These are phyloP conservation scores for Diddensiella santjacobensis DNA, from an alignment of 805 yeast genomes.

Conservation along the genomic window DNA sequence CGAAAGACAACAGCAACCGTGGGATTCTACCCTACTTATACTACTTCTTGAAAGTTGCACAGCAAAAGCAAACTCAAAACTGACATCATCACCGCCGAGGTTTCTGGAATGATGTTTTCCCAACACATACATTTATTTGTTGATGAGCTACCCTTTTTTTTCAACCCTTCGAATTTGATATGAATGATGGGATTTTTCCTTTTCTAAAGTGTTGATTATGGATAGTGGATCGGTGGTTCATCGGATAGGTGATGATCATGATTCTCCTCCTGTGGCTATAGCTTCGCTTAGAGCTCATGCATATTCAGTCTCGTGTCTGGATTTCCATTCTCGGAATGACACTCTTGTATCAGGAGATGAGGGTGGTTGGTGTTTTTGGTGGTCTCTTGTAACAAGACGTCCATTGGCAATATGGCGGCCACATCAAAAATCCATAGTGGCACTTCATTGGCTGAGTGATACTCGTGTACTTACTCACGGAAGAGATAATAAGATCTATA, in stretches of 20 bases:
- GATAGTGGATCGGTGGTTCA: too few relatives aligned
- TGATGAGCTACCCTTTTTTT: too few relatives aligned
- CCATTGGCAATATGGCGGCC: constrained; percentile 58
- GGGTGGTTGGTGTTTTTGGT: constrained; percentile 57
- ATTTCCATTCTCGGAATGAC: constrained; percentile 33
- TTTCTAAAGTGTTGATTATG: too few relatives aligned
- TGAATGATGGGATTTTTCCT: too few relatives aligned
- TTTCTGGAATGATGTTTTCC: too few relatives aligned
- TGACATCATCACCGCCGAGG: too few relatives aligned
- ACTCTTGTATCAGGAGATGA: constrained; percentile 56
- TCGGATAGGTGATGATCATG: too few relatives aligned
- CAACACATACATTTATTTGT: too few relatives aligned
- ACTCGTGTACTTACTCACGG: constrained; percentile 55
- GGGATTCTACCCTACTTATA: neutral
- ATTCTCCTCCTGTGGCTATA: constrained; percentile 6
- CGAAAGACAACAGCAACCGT: neutral
- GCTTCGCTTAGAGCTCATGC: constrained; percentile 38
- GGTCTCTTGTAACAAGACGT: constrained; percentile 58
- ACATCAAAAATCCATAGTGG: constrained; percentile 50
- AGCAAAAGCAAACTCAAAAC: too few relatives aligned
- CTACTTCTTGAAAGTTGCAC: too few relatives aligned
- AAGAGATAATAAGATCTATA: constrained; percentile 50
- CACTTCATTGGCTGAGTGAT: constrained; percentile 40
- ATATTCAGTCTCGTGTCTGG: constrained; percentile 30
- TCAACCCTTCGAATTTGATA: too few relatives aligned